Conservation (phyloP, 2,329 filamentous ascomycete genomes). For the Neophaeococcomyces aloes region DNA sequence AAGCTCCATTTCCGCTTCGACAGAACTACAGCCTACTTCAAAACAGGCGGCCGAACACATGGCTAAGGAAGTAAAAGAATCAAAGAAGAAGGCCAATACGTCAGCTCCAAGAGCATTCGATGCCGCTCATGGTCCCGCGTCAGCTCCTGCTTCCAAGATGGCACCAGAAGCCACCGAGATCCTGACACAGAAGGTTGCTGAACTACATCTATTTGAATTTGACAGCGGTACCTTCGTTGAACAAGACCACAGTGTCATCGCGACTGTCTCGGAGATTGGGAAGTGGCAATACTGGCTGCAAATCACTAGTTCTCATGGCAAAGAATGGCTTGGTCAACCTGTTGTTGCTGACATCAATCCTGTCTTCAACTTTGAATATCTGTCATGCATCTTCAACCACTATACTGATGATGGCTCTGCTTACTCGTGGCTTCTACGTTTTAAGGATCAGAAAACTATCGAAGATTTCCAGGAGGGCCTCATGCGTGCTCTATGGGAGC, state of each 20-base stretch:
- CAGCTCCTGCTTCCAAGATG: slow-evolving; percentile 49
- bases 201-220: slow-evolving; percentile 91
- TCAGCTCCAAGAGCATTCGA: slow-evolving; percentile 24
- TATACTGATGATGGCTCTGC: slow-evolving; percentile 80
- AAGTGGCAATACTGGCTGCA: slow-evolving; percentile 95
- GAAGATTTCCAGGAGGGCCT: slow-evolving; percentile 87
- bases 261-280: slow-evolving; percentile 74
- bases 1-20: slow-evolving; percentile 45
- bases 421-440: slow-evolving; percentile 89
- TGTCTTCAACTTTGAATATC: slow-evolving; percentile 96
- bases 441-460: slow-evolving; percentile 69
- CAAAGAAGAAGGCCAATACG: slow-evolving; percentile 31
- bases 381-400: slow-evolving; percentile 99
- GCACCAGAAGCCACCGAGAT: slow-evolving; percentile 61
- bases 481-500: slow-evolving; percentile 95
- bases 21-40: slow-evolving; percentile 27
- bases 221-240: slow-evolving; percentile 72
- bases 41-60: slow-evolving; percentile 34
- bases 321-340: slow-evolving; percentile 76
- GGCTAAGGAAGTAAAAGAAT: slow-evolving; percentile 36
- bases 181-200: slow-evolving; percentile 63
- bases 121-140: slow-evolving; percentile 40
- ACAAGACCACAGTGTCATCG: slow-evolving; percentile 64
- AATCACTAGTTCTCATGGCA: slow-evolving; percentile 58
- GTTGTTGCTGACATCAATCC: slow-evolving; percentile 89